phyloP scores from a whole-genome alignment of 2,329 filamentous ascomycete species.

The Sordariomycetes sp. region DNA sequence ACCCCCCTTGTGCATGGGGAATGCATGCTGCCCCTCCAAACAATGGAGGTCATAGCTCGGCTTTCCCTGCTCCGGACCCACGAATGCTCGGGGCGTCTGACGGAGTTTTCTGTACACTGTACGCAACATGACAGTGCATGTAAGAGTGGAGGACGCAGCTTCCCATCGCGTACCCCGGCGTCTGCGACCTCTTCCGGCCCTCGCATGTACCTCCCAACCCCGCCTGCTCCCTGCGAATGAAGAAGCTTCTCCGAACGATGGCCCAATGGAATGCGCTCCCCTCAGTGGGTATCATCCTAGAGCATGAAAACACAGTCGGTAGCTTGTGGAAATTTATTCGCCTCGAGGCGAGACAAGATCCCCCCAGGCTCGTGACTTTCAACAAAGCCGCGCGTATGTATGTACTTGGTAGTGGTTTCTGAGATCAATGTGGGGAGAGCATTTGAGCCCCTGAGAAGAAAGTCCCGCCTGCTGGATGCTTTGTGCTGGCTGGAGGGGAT shows the following conservation, averaged over 20 bases:
- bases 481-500: no score
- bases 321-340: no score
- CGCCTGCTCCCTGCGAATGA: background rate
- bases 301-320: background rate
- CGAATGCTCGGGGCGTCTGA: background rate
- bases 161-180: background rate
- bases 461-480: no score
- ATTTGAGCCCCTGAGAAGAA: no score
- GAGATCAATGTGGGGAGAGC: no score
- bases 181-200: background rate
- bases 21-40: background rate
- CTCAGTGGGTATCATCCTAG: background rate
- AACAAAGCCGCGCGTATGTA: no score
- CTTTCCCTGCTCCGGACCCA: background rate
- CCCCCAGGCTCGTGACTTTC: no score
- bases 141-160: background rate
- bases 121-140: background rate
- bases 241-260: background rate
- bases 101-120: constrained; percentile 1
- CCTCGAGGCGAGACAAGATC: no score
- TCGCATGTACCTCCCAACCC: background rate
- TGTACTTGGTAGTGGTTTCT: no score
- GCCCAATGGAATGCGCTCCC: background rate
- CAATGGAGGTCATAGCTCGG: constrained; percentile 3
- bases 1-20: background rate